Evolutionary conservation across 345 rosid species (phyloP), one percentile per base, ranked within the genome.

Genomic region (Brassica juncea): DNA sequence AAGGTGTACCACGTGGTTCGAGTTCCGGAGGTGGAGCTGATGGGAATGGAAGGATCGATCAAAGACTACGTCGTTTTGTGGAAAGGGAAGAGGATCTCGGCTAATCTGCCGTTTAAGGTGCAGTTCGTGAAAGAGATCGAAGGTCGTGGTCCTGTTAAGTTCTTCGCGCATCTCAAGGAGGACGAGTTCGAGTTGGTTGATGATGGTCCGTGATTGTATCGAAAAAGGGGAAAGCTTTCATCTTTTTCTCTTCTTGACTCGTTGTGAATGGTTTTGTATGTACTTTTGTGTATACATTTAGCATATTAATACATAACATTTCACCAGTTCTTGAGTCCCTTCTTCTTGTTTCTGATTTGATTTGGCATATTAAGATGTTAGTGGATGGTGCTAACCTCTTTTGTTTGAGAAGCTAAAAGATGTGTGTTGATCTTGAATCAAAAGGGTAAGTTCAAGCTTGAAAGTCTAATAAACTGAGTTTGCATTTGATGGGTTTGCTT

Each of bases 1-100:
- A 95, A 89, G 80, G 94, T 93, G 1, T 95, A 95, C 83, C 99
- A 95, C 47, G 97, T 91, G 68, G 88, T 87, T 66, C 87, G 89
- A 6, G 93, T 89, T 6, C 86, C 87, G 23, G 96, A 91, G 85
- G 42, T 89, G 49, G 98, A 93, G 78, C 86, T 95, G 81, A 72
- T 72, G 57, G 99, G 92, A 4, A 86, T 84, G 93, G 97, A 93
- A 84, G 99, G 99, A 6, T 72, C 58, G 12, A 49, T 93, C 19
- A 95, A 93, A 87, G 91, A 90, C 79, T 86, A 85, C 83, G 91
- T 86, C 3, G 88, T 66, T 32, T 42, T 87, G 12, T 95, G 91
- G 92, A 93, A 89, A 77, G 99, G 94, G 12, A 95, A 88, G 82
- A 82, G 80, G 31, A 86, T 95, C 6, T 93, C 98, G 14, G 96